phyloP scores from a whole-genome alignment of 768 basidiomycete species.

The Kwoniella shandongensis region DNA sequence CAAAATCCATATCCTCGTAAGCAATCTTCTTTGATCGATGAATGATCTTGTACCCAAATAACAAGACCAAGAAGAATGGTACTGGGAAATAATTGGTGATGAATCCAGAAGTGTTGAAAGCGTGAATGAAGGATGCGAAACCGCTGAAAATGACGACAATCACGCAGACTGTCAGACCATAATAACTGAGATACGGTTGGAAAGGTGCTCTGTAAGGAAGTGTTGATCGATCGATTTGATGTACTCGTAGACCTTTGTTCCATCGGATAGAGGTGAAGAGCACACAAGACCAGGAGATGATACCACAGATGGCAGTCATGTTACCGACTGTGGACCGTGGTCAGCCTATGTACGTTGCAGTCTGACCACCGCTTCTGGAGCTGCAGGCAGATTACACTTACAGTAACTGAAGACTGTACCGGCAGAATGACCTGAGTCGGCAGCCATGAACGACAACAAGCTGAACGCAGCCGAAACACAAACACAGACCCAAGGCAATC shows the following conservation, averaged over 20 bases:
- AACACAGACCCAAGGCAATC: conserved; percentile 49
- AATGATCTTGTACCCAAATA: conserved; percentile 9
- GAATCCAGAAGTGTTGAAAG: conserved; percentile 5
- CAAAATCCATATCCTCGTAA: not conserved
- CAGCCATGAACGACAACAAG: conserved; percentile 1
- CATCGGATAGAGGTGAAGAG: conserved; percentile 22
- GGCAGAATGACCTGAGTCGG: not conserved
- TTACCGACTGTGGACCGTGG: not conserved
- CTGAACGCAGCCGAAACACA: conserved; percentile 13
- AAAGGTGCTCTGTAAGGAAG: conserved; percentile 14
- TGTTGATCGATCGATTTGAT: conserved; percentile 6
- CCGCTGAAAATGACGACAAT: conserved; percentile 10
- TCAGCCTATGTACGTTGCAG: not conserved
- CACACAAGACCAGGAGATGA: conserved; percentile 33
- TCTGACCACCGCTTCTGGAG: no score
- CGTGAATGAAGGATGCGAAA: conserved; percentile 1
- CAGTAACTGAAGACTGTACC: not conserved
- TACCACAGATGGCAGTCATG: conserved; percentile 12
- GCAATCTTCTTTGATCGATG: not conserved
- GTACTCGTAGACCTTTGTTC: conserved; percentile 11
- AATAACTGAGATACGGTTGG: conserved; percentile 35
- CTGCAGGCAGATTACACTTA: not conserved
- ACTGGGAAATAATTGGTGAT: conserved; percentile 10
- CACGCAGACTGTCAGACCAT: conserved; percentile 12
- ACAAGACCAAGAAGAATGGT: conserved; percentile 6